phyloP scores from a whole-genome alignment of 2,329 filamentous ascomycete species.

The Emmonsiellopsis sp. region DNA sequence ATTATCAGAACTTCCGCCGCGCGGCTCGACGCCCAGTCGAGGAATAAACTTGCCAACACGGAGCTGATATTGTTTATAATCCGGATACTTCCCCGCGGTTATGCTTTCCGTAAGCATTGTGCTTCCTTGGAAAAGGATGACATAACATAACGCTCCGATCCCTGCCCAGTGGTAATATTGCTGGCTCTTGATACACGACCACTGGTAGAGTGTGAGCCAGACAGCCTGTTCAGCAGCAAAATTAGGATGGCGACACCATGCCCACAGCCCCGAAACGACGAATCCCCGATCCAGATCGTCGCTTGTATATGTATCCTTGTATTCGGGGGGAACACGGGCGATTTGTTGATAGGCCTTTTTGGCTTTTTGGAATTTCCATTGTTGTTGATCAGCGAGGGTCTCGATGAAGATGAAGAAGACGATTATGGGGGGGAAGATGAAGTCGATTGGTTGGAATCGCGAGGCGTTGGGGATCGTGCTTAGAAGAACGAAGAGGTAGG shows the following conservation, averaged over 20 bases:
- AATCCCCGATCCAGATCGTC: constrained; percentile 86
- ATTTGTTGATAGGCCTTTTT: constrained; percentile 67
- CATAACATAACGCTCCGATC: constrained; percentile 57
- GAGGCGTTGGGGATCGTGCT: constrained; percentile 50
- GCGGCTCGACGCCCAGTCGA: constrained; percentile 25
- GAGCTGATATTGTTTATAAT: constrained; percentile 76
- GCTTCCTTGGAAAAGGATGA: constrained; percentile 80
- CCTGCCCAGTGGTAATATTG: constrained; percentile 70
- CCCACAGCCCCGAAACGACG: constrained; percentile 73
- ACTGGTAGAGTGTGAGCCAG: constrained; percentile 82
- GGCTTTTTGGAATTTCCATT: constrained; percentile 80
- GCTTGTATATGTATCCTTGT: constrained; percentile 46
- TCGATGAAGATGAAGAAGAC: constrained; percentile 55
- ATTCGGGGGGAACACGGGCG: constrained; percentile 55
- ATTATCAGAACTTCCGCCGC: constrained; percentile 5
- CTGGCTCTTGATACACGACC: constrained; percentile 67
- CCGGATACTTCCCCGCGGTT: constrained; percentile 71
- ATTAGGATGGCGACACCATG: constrained; percentile 84
- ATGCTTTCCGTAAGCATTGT: constrained; percentile 81
- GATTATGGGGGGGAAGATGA: constrained; percentile 45
- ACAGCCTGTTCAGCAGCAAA: constrained; percentile 86
- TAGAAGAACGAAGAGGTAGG: constrained; percentile 65
- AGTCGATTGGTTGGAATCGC: constrained; percentile 50
- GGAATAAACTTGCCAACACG: constrained; percentile 80
- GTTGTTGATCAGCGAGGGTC: constrained; percentile 80